Percentiles rank a stretch among this genome's conserved stretches.
Evolutionary conservation across 2,329 filamentous ascomycete species (phyloP).

Genomic region (Neurospora sp.): DNA sequence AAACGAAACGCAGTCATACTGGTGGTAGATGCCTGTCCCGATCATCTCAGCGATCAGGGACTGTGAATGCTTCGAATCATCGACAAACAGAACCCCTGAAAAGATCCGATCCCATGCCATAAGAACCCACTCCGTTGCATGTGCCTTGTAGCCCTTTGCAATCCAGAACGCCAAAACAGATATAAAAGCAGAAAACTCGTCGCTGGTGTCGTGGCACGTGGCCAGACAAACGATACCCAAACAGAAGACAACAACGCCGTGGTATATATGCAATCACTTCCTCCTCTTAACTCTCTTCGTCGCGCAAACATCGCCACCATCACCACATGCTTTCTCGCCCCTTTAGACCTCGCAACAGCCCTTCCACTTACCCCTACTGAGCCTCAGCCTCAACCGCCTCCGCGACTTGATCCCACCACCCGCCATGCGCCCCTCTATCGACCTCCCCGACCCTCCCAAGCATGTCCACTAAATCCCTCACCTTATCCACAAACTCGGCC

Average conservation of each 20-base stretch:
- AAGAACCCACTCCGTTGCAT: background rate
- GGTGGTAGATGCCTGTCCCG: background rate
- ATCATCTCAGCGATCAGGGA: background rate
- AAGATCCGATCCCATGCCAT: background rate
- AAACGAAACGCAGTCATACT: background rate
- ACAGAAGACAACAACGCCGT: background rate
- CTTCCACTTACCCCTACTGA: too few species aligned
- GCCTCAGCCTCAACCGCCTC: slow-evolving; percentile 40
- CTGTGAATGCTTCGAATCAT: background rate
- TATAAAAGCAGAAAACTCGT: background rate
- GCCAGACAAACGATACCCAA: background rate
- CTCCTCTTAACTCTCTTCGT: background rate
- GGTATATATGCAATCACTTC: background rate
- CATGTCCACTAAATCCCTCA: slow-evolving; percentile 60
- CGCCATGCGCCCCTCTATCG: slow-evolving; percentile 56
- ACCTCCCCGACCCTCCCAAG: slow-evolving; percentile 55
- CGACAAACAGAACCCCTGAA: background rate
- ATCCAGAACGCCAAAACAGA: background rate
- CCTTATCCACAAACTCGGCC: slow-evolving; percentile 61
- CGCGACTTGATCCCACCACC: slow-evolving; percentile 61
- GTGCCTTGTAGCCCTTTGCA: background rate
- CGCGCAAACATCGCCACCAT: background rate
- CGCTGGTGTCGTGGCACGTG: background rate
- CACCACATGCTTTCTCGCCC: too few species aligned
- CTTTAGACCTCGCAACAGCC: too few species aligned